Evolutionary conservation across 2,329 filamentous ascomycete species (phyloP).

Genomic region (Alternaria sp.): DNA sequence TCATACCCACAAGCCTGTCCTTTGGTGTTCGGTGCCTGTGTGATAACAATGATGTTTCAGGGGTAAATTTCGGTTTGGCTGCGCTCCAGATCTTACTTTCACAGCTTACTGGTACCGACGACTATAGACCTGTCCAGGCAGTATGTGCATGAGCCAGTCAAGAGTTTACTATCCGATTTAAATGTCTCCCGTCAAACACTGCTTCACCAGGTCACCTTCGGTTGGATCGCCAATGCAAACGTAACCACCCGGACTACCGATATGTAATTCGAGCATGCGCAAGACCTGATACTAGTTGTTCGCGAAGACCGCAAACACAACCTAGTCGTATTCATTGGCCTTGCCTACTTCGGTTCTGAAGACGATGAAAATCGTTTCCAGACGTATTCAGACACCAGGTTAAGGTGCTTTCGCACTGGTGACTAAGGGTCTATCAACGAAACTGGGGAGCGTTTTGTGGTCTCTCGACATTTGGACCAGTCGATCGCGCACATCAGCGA

Average conservation of each 20-base stretch:
- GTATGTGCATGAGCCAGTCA: neutral
- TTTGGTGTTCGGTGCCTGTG: constrained; percentile 3
- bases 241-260: neutral
- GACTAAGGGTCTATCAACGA: neutral
- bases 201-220: constrained; percentile 6
- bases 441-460: neutral
- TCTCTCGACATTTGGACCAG: neutral
- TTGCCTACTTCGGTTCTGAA: neutral
- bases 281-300: constrained; percentile 1
- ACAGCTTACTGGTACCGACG: constrained; percentile 9
- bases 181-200: neutral
- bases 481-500: neutral
- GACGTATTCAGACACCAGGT: neutral
- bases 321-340: neutral
- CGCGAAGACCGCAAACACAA: neutral
- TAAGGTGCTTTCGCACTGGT: neutral
- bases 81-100: constrained; percentile 6
- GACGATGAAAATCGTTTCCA: neutral
- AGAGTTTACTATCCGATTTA: neutral
- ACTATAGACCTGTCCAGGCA: neutral
- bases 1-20: neutral
- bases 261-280: constrained; percentile 1
- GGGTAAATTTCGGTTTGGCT: constrained; percentile 2
- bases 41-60: neutral
- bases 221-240: neutral